Conservation (phyloP, 148 eudicot genomes). For the Silene uniflora region DNA sequence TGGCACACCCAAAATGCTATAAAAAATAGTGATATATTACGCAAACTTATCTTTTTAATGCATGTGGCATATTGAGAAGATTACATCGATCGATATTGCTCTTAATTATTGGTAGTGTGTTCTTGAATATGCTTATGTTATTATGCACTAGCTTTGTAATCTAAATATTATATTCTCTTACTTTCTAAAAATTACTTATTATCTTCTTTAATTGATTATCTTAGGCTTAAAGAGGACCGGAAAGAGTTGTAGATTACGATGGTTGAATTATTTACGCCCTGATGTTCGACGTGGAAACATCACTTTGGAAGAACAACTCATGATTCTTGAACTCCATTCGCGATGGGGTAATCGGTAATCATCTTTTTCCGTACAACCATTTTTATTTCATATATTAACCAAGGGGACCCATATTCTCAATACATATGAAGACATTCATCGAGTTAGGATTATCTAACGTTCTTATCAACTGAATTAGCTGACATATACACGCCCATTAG, state of each 20-base stretch:
- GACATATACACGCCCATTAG: too few relatives aligned
- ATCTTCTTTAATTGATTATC: neutral
- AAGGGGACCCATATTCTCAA: neutral
- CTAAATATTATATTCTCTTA: slow-evolving; percentile 2
- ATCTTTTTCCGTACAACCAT: neutral
- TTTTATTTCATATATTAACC: neutral
- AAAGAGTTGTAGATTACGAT: slow-evolving; percentile 88
- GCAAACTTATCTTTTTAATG: neutral
- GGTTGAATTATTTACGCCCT: slow-evolving; percentile 91
- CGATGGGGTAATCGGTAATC: slow-evolving; percentile 89
- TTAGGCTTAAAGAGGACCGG: slow-evolving; percentile 87
- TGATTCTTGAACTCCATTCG: slow-evolving; percentile 93
- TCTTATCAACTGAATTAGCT: too few relatives aligned
- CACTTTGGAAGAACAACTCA: slow-evolving; percentile 84
- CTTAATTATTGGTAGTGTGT: slow-evolving; percentile 23
- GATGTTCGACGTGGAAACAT: slow-evolving; percentile 96
- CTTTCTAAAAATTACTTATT: neutral
- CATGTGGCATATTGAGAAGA: slow-evolving; percentile 10
- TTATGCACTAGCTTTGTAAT: slow-evolving; percentile 29
- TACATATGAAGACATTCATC: too few relatives aligned
- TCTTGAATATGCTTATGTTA: slow-evolving; percentile 29
- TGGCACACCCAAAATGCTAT: neutral
- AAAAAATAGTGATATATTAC: neutral
- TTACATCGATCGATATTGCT: slow-evolving; percentile 19
- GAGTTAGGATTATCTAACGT: too few relatives aligned